Percentiles rank a stretch among this genome's conserved stretches.
Evolutionary conservation across 1,284 basidiomycete genomes (phyloP).

Genomic region (Golubevia pallescens): DNA sequence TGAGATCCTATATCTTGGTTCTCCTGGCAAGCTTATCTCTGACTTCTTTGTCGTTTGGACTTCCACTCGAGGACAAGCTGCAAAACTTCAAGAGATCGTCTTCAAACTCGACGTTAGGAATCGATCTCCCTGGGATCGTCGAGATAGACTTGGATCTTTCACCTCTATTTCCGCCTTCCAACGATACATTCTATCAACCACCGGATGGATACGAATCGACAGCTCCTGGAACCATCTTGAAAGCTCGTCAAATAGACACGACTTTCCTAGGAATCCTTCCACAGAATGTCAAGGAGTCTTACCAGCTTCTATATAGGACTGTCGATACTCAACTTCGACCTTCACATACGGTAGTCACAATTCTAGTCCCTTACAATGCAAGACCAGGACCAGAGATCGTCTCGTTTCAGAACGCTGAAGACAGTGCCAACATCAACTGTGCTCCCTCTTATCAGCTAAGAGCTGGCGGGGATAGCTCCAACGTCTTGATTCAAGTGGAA

Average conservation of each 20-base stretch:
- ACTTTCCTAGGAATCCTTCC: background rate
- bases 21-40: too few species aligned
- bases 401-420: background rate
- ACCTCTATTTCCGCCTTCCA: background rate
- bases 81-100: too few species aligned
- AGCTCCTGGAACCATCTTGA: background rate
- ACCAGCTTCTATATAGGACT: constrained; percentile 41
- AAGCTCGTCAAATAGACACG: background rate
- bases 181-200: constrained; percentile 6
- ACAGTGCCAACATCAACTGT: background rate
- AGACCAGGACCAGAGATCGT: background rate
- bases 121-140: background rate
- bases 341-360: background rate
- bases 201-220: constrained; percentile 3
- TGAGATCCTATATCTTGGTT: too few species aligned
- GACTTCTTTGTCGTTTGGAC: too few species aligned
- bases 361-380: background rate
- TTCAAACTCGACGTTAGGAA: too few species aligned
- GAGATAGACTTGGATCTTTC: background rate
- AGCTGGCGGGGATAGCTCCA: background rate
- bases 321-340: constrained; percentile 19
- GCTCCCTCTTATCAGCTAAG: background rate
- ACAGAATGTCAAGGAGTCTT: constrained; percentile 4
- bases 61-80: too few species aligned
- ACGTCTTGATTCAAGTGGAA: background rate